A percentile compares a stretch with the other conserved stretches of the same genome.
Conservation (phyloP, 2,329 filamentous ascomycete species). For the Clonostachys sp. region DNA sequence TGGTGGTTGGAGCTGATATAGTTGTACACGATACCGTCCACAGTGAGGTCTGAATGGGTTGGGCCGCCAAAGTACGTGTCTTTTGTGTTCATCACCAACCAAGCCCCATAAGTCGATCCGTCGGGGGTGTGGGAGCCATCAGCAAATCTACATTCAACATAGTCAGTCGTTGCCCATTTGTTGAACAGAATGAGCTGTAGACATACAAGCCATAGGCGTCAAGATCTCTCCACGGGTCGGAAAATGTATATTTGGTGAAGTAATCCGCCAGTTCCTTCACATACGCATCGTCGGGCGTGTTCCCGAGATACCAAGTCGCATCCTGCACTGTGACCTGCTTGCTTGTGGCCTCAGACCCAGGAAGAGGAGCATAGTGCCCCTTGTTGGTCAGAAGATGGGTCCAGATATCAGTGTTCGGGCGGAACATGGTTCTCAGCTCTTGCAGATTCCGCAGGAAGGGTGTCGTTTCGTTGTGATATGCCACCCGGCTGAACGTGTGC, state of each 20-base stretch:
- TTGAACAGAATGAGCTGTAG: neutral
- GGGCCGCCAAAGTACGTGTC: conserved; percentile 61
- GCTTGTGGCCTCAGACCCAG: conserved; percentile 25
- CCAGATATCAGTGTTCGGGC: conserved; percentile 55
- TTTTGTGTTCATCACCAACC: conserved; percentile 60
- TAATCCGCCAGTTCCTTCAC: conserved; percentile 52
- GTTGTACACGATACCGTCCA: conserved; percentile 63
- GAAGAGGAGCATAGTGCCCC: conserved; percentile 43
- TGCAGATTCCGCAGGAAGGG: conserved; percentile 54
- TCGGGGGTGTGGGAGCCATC: conserved; percentile 36
- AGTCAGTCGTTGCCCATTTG: no score
- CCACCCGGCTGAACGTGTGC: conserved; percentile 55
- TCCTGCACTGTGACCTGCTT: conserved; percentile 52
- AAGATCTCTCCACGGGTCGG: conserved; percentile 53
- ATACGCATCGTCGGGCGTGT: conserved; percentile 48
- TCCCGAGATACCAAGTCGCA: conserved; percentile 57
- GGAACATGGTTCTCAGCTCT: conserved; percentile 57
- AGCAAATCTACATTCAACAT: conserved; percentile 15
- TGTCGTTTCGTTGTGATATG: conserved; percentile 52
- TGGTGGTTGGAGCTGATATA: conserved; percentile 61
- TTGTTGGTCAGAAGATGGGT: conserved; percentile 57
- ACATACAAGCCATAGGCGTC: conserved; percentile 45
- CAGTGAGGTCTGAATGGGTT: conserved; percentile 56
- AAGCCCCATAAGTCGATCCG: conserved; percentile 51
- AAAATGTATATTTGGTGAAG: conserved; percentile 64